Conservation (phyloP, 2,329 filamentous ascomycete species). For the Exophiala mesophila region DNA sequence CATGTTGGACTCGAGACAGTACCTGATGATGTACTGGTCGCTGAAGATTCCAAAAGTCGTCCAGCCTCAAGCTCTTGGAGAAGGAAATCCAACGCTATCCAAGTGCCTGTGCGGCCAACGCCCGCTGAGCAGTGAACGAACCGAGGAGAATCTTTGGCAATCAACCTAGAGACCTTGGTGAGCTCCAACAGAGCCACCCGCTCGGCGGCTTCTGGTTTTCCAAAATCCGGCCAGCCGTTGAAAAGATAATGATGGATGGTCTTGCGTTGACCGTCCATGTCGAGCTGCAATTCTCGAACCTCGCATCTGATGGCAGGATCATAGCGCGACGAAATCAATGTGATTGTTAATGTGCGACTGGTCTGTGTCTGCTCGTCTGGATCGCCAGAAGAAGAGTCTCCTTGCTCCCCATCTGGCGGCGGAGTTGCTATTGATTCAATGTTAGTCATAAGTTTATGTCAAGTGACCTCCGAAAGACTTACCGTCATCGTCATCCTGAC, state of each 20-base stretch:
- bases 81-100: conserved; percentile 92
- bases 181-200: conserved; percentile 48
- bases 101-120: conserved; percentile 89
- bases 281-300: conserved; percentile 64
- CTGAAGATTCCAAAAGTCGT: conserved; percentile 46
- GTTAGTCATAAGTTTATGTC: too few species aligned
- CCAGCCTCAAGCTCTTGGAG: conserved; percentile 75
- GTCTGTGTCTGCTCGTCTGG: neutral
- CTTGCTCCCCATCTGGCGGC: too few species aligned
- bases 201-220: conserved; percentile 60
- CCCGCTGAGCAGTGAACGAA: conserved; percentile 87
- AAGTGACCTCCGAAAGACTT: too few species aligned
- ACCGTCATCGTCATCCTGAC: conserved; percentile 3
- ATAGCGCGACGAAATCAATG: conserved; percentile 51
- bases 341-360: conserved; percentile 65
- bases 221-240: conserved; percentile 84
- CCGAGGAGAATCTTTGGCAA: conserved; percentile 60
- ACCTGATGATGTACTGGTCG: neutral
- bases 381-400: conserved; percentile 1
- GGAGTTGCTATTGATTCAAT: too few species aligned
- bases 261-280: conserved; percentile 50
- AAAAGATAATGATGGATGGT: conserved; percentile 81
- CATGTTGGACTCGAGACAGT: conserved; percentile 20
- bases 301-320: conserved; percentile 59
- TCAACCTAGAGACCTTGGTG: conserved; percentile 44